These are phyloP conservation scores for Clarkia xantiana DNA, from an alignment of 345 rosid genomes.

Conservation along the genomic window DNA sequence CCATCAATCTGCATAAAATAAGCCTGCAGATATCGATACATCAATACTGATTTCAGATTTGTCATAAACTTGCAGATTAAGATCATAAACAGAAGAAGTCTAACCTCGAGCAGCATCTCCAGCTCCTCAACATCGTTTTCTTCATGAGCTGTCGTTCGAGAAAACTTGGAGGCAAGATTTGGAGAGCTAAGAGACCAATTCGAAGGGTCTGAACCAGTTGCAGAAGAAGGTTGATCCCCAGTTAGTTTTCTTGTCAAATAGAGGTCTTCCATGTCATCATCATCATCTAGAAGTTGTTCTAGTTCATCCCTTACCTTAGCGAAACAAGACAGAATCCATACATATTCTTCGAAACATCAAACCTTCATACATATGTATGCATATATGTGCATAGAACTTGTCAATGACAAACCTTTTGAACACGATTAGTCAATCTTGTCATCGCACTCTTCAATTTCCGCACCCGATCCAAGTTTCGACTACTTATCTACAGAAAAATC, in stretches of 20 bases:
- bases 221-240: constrained; percentile 19
- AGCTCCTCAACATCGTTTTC: constrained; percentile 52
- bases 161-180: constrained; percentile 29
- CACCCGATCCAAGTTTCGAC: constrained; percentile 39
- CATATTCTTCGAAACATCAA: background rate
- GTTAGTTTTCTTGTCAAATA: constrained; percentile 36
- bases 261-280: constrained; percentile 46
- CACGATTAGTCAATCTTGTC: constrained; percentile 42
- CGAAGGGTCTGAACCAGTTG: constrained; percentile 22
- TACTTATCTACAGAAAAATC: constrained; percentile 32
- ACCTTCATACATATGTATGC: too few relatives aligned
- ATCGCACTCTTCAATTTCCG: constrained; percentile 46
- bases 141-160: constrained; percentile 27
- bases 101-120: constrained; percentile 55
- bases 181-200: constrained; percentile 27
- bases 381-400: background rate
- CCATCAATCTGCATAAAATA: constrained; percentile 48
- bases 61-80: background rate
- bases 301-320: constrained; percentile 38
- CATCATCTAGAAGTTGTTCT: constrained; percentile 41
- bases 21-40: constrained; percentile 25
- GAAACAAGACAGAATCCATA: constrained; percentile 1
- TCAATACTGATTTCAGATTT: background rate
- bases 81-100: background rate
- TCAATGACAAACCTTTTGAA: constrained; percentile 31